Evolutionary conservation across 371 early-diverging fungal genomes (phyloP).

Genomic region (Syncephalis plumigaleata): DNA sequence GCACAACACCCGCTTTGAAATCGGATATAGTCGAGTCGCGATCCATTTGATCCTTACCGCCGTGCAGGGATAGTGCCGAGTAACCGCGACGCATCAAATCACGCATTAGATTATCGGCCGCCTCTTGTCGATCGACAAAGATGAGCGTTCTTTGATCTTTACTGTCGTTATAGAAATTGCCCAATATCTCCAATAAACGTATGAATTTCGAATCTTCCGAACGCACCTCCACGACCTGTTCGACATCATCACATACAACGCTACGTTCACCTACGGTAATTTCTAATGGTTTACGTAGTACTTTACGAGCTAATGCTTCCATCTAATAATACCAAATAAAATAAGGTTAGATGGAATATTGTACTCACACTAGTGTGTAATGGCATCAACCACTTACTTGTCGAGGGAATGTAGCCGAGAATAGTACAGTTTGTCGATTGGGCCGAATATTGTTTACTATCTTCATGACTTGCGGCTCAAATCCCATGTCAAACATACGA

Average conservation of each 20-base stretch:
- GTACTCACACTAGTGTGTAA: too few relatives aligned
- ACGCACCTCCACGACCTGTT: conserved; percentile 77
- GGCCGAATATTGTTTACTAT: conserved; percentile 81
- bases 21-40: conserved; percentile 84
- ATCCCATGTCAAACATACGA: conserved; percentile 94
- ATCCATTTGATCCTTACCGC: conserved; percentile 94
- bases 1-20: conserved; percentile 77
- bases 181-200: conserved; percentile 77
- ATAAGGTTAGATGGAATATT: too few relatives aligned
- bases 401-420: conserved; percentile 93
- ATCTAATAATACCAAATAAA: conserved; percentile 45
- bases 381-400: conserved; percentile 26
- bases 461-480: conserved; percentile 89
- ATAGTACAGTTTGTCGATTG: conserved; percentile 75
- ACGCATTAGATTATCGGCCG: conserved; percentile 75
- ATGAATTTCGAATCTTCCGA: conserved; percentile 74
- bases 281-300: conserved; percentile 74
- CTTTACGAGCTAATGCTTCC: conserved; percentile 92
- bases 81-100: conserved; percentile 78
- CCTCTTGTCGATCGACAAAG: conserved; percentile 93
- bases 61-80: conserved; percentile 85
- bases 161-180: conserved; percentile 45
- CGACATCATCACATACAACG: conserved; percentile 76
- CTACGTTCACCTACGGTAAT: conserved; percentile 88
- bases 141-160: conserved; percentile 56